Conservation (phyloP, 2,329 filamentous ascomycete species). For the Lecanosticta acicola region DNA sequence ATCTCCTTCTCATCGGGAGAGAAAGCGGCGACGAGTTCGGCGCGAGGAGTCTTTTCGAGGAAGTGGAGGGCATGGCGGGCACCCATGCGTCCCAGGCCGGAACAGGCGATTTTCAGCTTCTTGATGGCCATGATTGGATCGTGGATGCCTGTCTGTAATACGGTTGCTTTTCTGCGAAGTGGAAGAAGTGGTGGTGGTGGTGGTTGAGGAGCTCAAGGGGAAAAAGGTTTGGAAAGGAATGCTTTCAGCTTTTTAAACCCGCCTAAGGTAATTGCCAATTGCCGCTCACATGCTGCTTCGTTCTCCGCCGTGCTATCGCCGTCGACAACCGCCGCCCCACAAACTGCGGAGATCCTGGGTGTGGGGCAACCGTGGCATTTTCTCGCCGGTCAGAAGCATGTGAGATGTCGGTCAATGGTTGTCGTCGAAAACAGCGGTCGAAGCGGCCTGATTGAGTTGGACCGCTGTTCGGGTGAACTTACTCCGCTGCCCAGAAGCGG, state of each 20-base stretch:
- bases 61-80: constrained; percentile 46
- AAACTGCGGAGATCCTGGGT: neutral
- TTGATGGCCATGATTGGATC: neutral
- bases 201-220: neutral
- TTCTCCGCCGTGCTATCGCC: neutral
- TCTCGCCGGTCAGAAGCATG: neutral
- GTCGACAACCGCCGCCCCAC: neutral
- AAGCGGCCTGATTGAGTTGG: too few relatives aligned
- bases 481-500: too few relatives aligned
- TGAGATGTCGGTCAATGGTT: too few relatives aligned
- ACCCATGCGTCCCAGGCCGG: constrained; percentile 48
- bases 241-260: neutral
- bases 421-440: too few relatives aligned
- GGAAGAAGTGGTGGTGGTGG: neutral
- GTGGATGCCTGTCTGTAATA: too few relatives aligned
- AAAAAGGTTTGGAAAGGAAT: neutral
- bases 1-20: constrained; percentile 40
- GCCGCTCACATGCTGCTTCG: neutral
- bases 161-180: neutral
- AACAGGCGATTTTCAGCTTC: constrained; percentile 42
- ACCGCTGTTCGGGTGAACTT: too few relatives aligned
- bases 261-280: neutral
- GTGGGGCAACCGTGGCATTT: neutral
- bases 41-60: constrained; percentile 42
- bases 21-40: constrained; percentile 45